A percentile compares a stretch with the other conserved stretches of the same genome.
phyloP scores from a whole-genome alignment of 768 basidiomycete genomes.

The Podaxis mareebaensis region DNA sequence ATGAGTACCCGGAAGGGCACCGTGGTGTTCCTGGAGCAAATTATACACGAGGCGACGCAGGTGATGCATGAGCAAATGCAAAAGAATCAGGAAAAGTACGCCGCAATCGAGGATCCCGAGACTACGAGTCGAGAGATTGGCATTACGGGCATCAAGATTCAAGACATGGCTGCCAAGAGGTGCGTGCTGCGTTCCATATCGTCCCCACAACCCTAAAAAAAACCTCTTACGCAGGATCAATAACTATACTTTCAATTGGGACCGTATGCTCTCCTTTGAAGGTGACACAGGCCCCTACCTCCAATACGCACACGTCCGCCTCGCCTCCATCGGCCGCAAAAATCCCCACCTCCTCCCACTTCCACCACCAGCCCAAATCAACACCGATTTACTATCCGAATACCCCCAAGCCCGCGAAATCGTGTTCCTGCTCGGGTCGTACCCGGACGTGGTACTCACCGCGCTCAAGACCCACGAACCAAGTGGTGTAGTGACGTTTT shows the following conservation, averaged over 20 bases:
- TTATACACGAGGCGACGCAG: constrained; percentile 81
- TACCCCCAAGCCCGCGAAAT: constrained; percentile 79
- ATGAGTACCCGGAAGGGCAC: constrained; percentile 92
- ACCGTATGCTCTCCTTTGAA: constrained; percentile 91
- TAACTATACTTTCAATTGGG: constrained; percentile 94
- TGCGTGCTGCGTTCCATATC: constrained; percentile 31
- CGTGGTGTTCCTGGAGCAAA: constrained; percentile 93
- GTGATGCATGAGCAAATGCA: constrained; percentile 97
- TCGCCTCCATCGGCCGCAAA: constrained; percentile 89
- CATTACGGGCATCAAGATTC: constrained; percentile 95
- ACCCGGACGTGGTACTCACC: constrained; percentile 88
- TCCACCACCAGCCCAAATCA: constrained; percentile 64
- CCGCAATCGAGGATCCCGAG: constrained; percentile 84
- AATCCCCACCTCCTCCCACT: constrained; percentile 84
- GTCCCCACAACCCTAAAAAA: background rate
- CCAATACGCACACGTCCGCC: constrained; percentile 95
- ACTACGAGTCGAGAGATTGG: constrained; percentile 79
- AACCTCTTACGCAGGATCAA: constrained; percentile 62
- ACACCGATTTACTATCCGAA: constrained; percentile 62
- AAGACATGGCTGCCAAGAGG: constrained; percentile 96
- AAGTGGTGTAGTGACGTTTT: constrained; percentile 87
- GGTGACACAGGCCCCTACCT: constrained; percentile 94
- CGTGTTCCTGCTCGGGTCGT: constrained; percentile 78
- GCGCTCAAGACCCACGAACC: constrained; percentile 88
- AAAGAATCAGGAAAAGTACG: constrained; percentile 73